Base-by-base conservation (phyloP, 495 filamentous ascomycete species). In the Pyrenopolyporus hunteri region DNA sequence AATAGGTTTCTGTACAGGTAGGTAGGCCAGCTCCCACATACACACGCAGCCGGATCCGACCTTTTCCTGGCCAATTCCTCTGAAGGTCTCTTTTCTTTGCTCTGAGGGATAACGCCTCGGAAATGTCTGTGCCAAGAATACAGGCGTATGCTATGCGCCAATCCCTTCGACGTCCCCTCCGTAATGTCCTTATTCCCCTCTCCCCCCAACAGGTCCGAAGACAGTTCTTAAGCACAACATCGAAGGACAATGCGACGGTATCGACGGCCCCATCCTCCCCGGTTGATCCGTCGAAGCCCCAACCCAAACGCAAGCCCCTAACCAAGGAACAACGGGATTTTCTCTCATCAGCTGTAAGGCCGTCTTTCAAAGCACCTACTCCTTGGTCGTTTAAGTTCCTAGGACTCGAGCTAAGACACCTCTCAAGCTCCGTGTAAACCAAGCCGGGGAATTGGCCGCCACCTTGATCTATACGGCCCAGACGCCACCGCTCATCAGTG, bases 371-470 rank as follows among this genome's bases (percentile, higher is more conserved):
- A 42, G 31, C 29, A 33, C 16, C 26, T n/a, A n/a, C n/a, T 37
- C 63, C 48, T 55, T 44, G 11, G 16, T 22, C 14, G 20, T 55
- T n/a, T 14, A 5, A 20, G 23, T 52, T 37, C 14, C 40, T 35
- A 29, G 39, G 40, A 54, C 66, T 67, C 46, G 20, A 56, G 37
- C 61, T 63, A 53, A 58, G 37, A 40, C 25, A 6, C 13, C 36
- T 51, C 23, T 26, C 16, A 65, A 82, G 64, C 82, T 96, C 13
- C 89, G 91, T 50, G 91, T 96, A 54, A 95, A 96, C 72, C 91
- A 96, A 76, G 91, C 91, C 23, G 91, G 91, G 67, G 91, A 96
- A 73, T 82, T 96, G 1, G 91, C 91, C 36, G 91, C 91, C 3
- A 91, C 88, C 20, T 81, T 93, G 20, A 96, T 96, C 69, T 96